phyloP scores from a whole-genome alignment of 1,139 yeast species.

The Candida albicans region DNA sequence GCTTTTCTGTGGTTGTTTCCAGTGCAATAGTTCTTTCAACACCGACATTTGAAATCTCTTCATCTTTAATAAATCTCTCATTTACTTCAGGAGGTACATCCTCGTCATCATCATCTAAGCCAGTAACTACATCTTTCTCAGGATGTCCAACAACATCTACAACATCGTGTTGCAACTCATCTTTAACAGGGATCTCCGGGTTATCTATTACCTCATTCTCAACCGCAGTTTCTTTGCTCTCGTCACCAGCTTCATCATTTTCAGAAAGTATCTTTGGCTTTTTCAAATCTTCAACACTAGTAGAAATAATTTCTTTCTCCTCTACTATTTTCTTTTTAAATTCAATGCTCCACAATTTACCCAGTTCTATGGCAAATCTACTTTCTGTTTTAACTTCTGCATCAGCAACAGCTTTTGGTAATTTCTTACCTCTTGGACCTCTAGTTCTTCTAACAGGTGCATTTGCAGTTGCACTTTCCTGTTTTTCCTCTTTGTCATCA shows the following conservation, averaged over 20 bases:
- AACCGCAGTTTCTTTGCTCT: not conserved
- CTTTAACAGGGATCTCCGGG: not conserved
- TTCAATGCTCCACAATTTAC: conserved; percentile 39
- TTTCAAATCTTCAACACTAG: not conserved
- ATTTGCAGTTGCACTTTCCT: conserved; percentile 17
- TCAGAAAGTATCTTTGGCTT: not conserved
- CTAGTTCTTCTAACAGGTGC: conserved; percentile 47
- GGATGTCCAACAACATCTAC: no score
- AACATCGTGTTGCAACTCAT: no score
- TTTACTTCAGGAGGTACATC: not conserved
- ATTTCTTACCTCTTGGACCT: conserved; percentile 78
- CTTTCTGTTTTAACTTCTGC: conserved; percentile 33
- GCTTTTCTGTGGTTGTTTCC: not conserved
- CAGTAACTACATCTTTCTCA: no score
- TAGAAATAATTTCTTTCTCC: not conserved
- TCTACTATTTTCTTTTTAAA: conserved; percentile 9
- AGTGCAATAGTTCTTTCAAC: not conserved
- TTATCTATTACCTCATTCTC: not conserved
- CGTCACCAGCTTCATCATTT: conserved; percentile 1
- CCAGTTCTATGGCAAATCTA: conserved; percentile 31
- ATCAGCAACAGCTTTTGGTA: conserved; percentile 63
- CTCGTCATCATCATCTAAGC: not conserved
- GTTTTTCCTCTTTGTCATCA: conserved; percentile 5
- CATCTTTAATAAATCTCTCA: not conserved
- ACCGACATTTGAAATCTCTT: not conserved